A percentile compares a stretch with the other conserved stretches of the same genome.
Conservation (phyloP, 2,329 filamentous ascomycete species). For the Cadophora sp. region DNA sequence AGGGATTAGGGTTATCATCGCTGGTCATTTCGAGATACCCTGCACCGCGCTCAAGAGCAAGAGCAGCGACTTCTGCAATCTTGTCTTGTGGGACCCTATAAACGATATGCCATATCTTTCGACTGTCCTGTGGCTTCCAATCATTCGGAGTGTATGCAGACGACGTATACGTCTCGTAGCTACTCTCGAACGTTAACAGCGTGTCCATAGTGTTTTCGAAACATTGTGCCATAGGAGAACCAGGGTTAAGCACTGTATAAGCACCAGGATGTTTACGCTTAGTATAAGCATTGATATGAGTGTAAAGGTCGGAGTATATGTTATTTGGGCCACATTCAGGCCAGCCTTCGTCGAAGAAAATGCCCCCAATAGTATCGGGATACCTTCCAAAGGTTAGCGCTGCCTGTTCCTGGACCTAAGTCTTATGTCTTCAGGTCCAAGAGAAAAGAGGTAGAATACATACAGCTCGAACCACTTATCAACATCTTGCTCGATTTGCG, state of each 20-base stretch:
- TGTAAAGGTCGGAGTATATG: constrained; percentile 41
- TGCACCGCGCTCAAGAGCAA: constrained; percentile 13
- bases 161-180: constrained; percentile 39
- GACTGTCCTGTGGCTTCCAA: constrained; percentile 42
- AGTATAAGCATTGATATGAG: constrained; percentile 37
- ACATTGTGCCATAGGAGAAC: constrained; percentile 37
- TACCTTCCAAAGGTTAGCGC: too few species aligned
- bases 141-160: constrained; percentile 34
- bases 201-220: constrained; percentile 45
- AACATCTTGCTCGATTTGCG: constrained; percentile 40
- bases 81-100: constrained; percentile 39
- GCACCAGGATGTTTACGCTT: constrained; percentile 39
- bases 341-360: constrained; percentile 46
- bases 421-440: too few species aligned
- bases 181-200: constrained; percentile 43
- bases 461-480: constrained; percentile 36
- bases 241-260: constrained; percentile 39
- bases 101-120: constrained; percentile 46
- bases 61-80: constrained; percentile 12
- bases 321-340: constrained; percentile 41
- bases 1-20: constrained; percentile 19
- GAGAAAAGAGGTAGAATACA: too few species aligned
- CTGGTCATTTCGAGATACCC: constrained; percentile 13
- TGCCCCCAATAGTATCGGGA: constrained; percentile 39
- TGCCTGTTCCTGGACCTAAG: too few species aligned